Evolutionary conservation across 257 asterid species (phyloP).

Genomic region (Henckelia pumila): DNA sequence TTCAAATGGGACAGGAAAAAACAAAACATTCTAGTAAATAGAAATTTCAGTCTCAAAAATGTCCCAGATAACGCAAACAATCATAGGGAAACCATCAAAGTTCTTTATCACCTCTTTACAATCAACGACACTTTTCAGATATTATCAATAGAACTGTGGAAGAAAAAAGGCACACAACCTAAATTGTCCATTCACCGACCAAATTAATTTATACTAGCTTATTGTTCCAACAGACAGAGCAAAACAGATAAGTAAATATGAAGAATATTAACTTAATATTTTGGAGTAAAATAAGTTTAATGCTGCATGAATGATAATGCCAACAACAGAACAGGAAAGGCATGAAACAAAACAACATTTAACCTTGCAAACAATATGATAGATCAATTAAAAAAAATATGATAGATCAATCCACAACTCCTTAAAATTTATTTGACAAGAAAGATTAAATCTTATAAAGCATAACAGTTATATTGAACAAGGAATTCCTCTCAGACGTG

Average conservation of each 20-base stretch:
- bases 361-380: conserved; percentile 4
- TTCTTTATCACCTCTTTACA: not conserved
- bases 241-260: not conserved
- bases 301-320: not conserved
- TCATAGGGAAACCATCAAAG: conserved; percentile 13
- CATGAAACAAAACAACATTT: not conserved
- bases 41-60: conserved; percentile 6
- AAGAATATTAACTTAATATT: not conserved
- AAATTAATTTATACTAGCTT: not conserved
- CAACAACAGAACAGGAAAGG: conserved; percentile 2
- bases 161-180: not conserved
- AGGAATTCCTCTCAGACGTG: too few species aligned
- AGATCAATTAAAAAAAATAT: conserved; percentile 4
- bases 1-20: not conserved
- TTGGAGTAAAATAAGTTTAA: not conserved
- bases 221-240: not conserved
- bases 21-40: not conserved
- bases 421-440: not conserved
- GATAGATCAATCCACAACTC: not conserved
- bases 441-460: too few species aligned
- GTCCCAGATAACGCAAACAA: conserved; percentile 9
- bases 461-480: too few species aligned
- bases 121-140: not conserved
- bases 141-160: not conserved
- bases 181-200: conserved; percentile 1